Evolutionary conservation across 768 basidiomycete genomes (phyloP).

Genomic region (Hygrophoropsis aurantiaca): DNA sequence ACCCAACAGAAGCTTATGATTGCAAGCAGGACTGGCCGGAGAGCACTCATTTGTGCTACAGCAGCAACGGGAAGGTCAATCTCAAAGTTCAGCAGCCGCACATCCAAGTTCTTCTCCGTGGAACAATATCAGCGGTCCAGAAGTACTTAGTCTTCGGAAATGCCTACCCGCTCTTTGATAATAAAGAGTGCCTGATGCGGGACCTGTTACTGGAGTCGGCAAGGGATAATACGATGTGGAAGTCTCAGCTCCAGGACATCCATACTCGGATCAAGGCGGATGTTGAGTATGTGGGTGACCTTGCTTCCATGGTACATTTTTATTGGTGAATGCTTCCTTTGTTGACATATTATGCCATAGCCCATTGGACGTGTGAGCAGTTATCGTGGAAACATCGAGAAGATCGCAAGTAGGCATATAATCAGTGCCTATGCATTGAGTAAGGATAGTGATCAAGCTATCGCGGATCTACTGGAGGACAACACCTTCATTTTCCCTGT

Average conservation of each 20-base stretch:
- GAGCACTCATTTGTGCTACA: neutral
- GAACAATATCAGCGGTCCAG: neutral
- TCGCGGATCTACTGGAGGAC: neutral
- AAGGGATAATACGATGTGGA: neutral
- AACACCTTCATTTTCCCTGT: neutral
- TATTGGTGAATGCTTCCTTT: too few relatives aligned
- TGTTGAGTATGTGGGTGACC: too few relatives aligned
- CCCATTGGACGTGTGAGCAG: neutral
- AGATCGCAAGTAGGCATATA: neutral
- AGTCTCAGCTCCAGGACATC: too few relatives aligned
- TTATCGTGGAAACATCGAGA: neutral
- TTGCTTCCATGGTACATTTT: too few relatives aligned
- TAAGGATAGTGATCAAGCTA: neutral
- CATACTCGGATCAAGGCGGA: too few relatives aligned
- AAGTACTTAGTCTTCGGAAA: neutral
- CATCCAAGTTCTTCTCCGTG: neutral
- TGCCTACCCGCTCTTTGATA: neutral
- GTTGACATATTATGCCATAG: too few relatives aligned
- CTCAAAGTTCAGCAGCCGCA: neutral
- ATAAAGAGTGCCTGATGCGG: neutral
- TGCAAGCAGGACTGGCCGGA: too few relatives aligned
- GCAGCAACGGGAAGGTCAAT: neutral
- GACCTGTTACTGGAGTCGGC: neutral
- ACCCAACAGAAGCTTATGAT: too few relatives aligned
- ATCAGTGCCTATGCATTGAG: neutral